Conservation (phyloP, 2,329 filamentous ascomycete species). For the Ceratocystis diversiconidia region DNA sequence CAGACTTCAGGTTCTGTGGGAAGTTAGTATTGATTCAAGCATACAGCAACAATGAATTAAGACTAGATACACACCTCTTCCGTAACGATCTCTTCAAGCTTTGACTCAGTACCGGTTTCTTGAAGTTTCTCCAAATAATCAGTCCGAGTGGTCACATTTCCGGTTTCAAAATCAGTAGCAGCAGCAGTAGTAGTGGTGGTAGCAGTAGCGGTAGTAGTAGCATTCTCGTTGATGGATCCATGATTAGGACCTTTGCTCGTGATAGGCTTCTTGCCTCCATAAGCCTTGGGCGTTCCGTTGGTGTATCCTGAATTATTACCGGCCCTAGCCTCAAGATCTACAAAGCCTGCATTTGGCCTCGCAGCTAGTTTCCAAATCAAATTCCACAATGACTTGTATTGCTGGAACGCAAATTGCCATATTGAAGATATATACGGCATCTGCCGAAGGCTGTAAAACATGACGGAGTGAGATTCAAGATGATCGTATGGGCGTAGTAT, state of each 20-base stretch:
- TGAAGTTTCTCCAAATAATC: slow-evolving; percentile 4
- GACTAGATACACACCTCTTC: slow-evolving; percentile 14
- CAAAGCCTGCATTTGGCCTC: slow-evolving; percentile 16
- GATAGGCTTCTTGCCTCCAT: slow-evolving; percentile 17
- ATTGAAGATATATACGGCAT: slow-evolving; percentile 17
- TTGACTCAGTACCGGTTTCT: slow-evolving; percentile 11
- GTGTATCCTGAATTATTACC: slow-evolving; percentile 10
- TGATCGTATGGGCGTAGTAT: not conserved
- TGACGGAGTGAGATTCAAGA: slow-evolving; percentile 5
- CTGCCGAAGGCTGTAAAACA: slow-evolving; percentile 17
- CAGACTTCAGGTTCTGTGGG: slow-evolving; percentile 14
- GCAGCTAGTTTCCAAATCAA: slow-evolving; percentile 17
- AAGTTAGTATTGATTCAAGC: not conserved
- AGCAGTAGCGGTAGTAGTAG: slow-evolving; percentile 14
- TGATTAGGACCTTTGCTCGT: slow-evolving; percentile 16
- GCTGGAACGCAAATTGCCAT: slow-evolving; percentile 18
- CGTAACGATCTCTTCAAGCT: not conserved
- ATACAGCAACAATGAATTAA: not conserved
- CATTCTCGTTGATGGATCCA: slow-evolving; percentile 14
- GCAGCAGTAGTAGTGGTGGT: slow-evolving; percentile 7
- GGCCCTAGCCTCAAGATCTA: slow-evolving; percentile 16
- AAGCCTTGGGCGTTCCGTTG: slow-evolving; percentile 15
- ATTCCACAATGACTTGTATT: slow-evolving; percentile 19
- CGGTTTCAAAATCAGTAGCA: not conserved
- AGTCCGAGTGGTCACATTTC: slow-evolving; percentile 16